Evolutionary conservation across 345 rosid genomes (phyloP).

Genomic region (Populus tremula): DNA sequence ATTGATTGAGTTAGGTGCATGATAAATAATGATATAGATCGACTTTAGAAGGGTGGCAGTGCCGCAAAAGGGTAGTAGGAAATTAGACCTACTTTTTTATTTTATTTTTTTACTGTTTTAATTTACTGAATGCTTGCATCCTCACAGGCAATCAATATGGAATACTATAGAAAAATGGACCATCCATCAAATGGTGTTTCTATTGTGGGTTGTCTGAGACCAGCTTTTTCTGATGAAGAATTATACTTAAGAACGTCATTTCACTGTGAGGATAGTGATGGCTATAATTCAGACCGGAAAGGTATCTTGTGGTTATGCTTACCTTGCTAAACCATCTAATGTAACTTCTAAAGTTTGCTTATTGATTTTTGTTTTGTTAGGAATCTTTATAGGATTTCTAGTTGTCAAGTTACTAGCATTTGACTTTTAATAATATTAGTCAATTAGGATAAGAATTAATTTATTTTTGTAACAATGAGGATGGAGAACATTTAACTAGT

Average conservation of each 20-base stretch:
- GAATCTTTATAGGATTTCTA: neutral
- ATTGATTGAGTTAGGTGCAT: neutral
- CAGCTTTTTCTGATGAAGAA: conserved; percentile 78
- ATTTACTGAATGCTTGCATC: conserved; percentile 14
- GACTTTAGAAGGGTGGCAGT: too few species aligned
- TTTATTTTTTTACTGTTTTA: neutral
- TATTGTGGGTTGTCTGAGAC: conserved; percentile 77
- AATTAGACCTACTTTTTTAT: neutral
- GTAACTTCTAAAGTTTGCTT: neutral
- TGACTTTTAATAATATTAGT: neutral
- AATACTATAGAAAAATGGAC: conserved; percentile 60
- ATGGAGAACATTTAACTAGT: neutral
- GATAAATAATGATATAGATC: neutral
- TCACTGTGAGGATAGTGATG: conserved; percentile 53
- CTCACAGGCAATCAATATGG: conserved; percentile 52
- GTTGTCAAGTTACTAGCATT: neutral
- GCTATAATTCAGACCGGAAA: conserved; percentile 53
- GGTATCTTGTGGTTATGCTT: conserved; percentile 40
- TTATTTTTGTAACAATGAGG: neutral
- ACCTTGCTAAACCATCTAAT: neutral
- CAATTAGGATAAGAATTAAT: neutral
- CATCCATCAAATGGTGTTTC: conserved; percentile 89
- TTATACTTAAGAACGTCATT: conserved; percentile 62
- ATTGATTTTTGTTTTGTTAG: neutral
- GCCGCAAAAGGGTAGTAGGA: too few species aligned